Conservation (phyloP, 148 eudicot genomes). For the Persicaria tinctoria region DNA sequence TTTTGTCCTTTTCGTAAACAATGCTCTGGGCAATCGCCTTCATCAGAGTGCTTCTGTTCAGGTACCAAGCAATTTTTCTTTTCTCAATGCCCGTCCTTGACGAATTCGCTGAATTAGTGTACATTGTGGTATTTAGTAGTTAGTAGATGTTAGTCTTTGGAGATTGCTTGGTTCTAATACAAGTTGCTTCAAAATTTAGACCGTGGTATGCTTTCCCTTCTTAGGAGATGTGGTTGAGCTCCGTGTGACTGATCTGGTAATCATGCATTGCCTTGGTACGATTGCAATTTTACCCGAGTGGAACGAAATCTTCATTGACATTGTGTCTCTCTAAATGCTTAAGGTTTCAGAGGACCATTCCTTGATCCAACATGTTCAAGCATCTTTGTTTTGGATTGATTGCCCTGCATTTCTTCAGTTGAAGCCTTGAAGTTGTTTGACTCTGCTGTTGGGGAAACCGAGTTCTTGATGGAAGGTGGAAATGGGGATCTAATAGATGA, state of each 20-base stretch:
- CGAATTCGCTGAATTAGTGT: not conserved
- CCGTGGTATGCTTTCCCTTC: constrained; percentile 66
- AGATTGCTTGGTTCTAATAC: no score
- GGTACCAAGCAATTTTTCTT: constrained; percentile 25
- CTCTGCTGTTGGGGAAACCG: no score
- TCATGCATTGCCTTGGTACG: not conserved
- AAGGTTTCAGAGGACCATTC: constrained; percentile 53
- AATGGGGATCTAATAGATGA: constrained; percentile 17
- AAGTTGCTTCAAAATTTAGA: constrained; percentile 31
- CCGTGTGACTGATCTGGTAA: constrained; percentile 22
- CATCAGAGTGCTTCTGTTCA: constrained; percentile 74
- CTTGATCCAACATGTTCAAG: constrained; percentile 39
- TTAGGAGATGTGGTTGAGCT: constrained; percentile 56
- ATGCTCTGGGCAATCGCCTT: not conserved
- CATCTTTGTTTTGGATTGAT: constrained; percentile 23
- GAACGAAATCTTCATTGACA: not conserved
- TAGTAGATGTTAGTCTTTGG: no score
- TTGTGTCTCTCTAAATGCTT: not conserved
- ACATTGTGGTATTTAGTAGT: no score
- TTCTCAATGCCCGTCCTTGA: not conserved
- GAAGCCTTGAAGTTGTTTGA: no score
- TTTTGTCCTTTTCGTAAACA: not conserved
- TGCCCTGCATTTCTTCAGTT: constrained; percentile 11
- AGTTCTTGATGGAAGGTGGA: constrained; percentile 8
- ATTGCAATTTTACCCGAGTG: not conserved